Evolutionary conservation across 2,329 filamentous ascomycete species (phyloP).

Genomic region (Talaromyces sp.): DNA sequence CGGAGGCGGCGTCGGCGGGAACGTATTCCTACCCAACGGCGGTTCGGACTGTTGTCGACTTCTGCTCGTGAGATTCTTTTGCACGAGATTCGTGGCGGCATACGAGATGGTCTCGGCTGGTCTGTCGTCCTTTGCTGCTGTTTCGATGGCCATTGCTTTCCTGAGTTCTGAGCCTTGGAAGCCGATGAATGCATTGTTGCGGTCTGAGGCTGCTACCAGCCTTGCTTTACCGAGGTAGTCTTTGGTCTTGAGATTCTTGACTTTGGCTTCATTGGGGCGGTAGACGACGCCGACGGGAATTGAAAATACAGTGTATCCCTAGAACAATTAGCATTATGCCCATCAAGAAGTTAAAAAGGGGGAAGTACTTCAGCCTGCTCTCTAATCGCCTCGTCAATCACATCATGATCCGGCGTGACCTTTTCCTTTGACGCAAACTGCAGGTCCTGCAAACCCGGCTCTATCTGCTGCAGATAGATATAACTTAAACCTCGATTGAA

Average conservation of each 20-base stretch:
- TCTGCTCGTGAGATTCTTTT: slow-evolving; percentile 74
- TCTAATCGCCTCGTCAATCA: slow-evolving; percentile 93
- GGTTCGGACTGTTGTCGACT: slow-evolving; percentile 79
- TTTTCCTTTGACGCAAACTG: slow-evolving; percentile 91
- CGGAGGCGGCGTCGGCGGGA: slow-evolving; percentile 97
- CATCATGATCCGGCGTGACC: slow-evolving; percentile 91
- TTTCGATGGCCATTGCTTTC: slow-evolving; percentile 29
- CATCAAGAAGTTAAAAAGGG: neutral
- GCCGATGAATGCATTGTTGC: slow-evolving; percentile 75
- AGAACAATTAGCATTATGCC: neutral
- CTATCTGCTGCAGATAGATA: slow-evolving; percentile 90
- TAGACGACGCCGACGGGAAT: slow-evolving; percentile 96
- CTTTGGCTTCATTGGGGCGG: slow-evolving; percentile 93
- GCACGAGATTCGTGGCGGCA: slow-evolving; percentile 88
- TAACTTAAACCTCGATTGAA: slow-evolving; percentile 98
- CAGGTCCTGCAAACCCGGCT: slow-evolving; percentile 86
- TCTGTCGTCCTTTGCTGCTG: slow-evolving; percentile 63
- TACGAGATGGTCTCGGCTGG: slow-evolving; percentile 82
- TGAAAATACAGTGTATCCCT: slow-evolving; percentile 98
- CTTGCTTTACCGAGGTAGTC: slow-evolving; percentile 97
- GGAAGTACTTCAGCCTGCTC: slow-evolving; percentile 78
- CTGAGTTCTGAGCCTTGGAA: slow-evolving; percentile 78
- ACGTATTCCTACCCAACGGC: slow-evolving; percentile 72
- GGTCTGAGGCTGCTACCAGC: slow-evolving; percentile 82
- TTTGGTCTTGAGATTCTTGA: slow-evolving; percentile 96